Conservation (phyloP, 1,139 yeast genomes). For the Hyphopichia pseudoburtonii region DNA sequence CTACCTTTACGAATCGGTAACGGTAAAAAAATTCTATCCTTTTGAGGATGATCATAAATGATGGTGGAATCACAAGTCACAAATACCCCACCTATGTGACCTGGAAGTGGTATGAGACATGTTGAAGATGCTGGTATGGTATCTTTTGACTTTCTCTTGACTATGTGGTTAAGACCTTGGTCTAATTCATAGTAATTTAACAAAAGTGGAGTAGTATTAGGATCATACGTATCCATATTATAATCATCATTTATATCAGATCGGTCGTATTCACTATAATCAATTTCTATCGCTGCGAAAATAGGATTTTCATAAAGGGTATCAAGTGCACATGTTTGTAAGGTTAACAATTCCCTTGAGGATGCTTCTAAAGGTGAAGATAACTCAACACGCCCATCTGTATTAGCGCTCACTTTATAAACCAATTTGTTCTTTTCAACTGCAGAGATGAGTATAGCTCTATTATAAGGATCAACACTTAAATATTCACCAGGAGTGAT, state of each 20-base stretch:
- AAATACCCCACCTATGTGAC: slow-evolving; percentile 39
- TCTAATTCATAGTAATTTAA: slow-evolving; percentile 79
- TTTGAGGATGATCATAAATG: slow-evolving; percentile 21
- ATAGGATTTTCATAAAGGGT: slow-evolving; percentile 79
- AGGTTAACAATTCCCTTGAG: slow-evolving; percentile 52
- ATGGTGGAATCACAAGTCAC: slow-evolving; percentile 33
- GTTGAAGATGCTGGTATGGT: slow-evolving; percentile 29
- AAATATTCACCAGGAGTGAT: slow-evolving; percentile 75
- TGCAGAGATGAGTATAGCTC: slow-evolving; percentile 72
- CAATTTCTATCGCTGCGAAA: slow-evolving; percentile 80
- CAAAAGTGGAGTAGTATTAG: slow-evolving; percentile 13
- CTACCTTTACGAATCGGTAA: slow-evolving; percentile 44
- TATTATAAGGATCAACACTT: slow-evolving; percentile 69
- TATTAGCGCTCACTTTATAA: slow-evolving; percentile 38
- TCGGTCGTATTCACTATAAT: slow-evolving; percentile 28
- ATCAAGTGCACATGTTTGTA: slow-evolving; percentile 61
- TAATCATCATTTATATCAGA: slow-evolving; percentile 15
- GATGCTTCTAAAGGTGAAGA: slow-evolving; percentile 77
- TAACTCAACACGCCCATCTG: slow-evolving; percentile 43
- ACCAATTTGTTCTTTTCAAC: slow-evolving; percentile 72
- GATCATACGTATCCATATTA: slow-evolving; percentile 9
- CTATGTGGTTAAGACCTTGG: slow-evolving; percentile 77
- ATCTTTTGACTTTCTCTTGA: slow-evolving; percentile 44
- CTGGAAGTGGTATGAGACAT: slow-evolving; percentile 35
- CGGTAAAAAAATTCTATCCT: slow-evolving; percentile 23